Conservation (phyloP, 345 rosid genomes). For the Citrus sinensis region DNA sequence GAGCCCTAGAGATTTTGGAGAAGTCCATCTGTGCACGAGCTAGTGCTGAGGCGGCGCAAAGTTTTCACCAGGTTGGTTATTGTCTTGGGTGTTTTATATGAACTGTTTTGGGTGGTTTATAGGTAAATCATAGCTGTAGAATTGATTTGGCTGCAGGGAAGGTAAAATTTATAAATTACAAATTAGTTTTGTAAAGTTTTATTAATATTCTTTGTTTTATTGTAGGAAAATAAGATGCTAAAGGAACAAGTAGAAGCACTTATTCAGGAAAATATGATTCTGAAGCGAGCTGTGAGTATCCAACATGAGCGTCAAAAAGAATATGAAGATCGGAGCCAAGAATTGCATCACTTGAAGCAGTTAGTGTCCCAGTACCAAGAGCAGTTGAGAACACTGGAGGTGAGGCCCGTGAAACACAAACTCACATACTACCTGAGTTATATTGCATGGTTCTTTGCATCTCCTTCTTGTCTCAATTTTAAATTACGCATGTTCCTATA, state of each 20-base stretch:
- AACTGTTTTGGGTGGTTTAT: not conserved
- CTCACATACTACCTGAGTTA: not conserved
- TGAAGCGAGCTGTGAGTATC: conserved; percentile 74
- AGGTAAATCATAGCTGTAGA: not conserved
- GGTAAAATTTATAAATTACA: not conserved
- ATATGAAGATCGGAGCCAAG: conserved; percentile 53
- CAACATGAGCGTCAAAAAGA: conserved; percentile 85
- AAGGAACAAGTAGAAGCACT: conserved; percentile 69
- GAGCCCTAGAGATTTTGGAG: conserved; percentile 73
- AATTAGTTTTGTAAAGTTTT: not conserved
- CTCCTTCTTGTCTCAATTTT: not conserved
- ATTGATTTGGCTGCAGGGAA: not conserved
- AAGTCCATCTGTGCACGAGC: conserved; percentile 66
- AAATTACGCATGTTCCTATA: not conserved
- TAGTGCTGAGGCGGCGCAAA: conserved; percentile 50
- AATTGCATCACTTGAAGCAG: conserved; percentile 73
- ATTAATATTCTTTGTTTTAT: not conserved
- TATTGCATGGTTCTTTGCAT: not conserved
- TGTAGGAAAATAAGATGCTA: conserved; percentile 60
- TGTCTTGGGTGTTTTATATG: not conserved
- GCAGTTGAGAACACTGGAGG: conserved; percentile 82
- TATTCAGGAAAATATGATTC: conserved; percentile 65
- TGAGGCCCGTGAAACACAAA: conserved; percentile 20
- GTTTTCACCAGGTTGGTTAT: conserved; percentile 47
- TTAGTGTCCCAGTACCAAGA: conserved; percentile 75